Evolutionary conservation across 2,329 filamentous ascomycete genomes (phyloP).

Genomic region (Ophiostoma sp.): DNA sequence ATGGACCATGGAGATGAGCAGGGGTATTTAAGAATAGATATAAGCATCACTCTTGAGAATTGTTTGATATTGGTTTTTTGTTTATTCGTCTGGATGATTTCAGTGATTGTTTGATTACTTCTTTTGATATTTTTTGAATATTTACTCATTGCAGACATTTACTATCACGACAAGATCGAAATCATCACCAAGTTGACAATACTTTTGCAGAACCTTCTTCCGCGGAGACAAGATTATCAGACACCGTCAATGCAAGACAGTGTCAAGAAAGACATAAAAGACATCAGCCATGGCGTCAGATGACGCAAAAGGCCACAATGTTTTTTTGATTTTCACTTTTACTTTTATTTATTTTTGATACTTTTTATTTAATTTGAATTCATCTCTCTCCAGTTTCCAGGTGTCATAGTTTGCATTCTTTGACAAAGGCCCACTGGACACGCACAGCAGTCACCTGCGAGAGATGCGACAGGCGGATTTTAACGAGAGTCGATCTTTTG

Average conservation of each 20-base stretch:
- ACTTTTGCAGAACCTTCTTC: neutral
- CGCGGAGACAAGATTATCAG: neutral
- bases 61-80: too few species aligned
- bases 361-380: neutral
- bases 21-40: neutral
- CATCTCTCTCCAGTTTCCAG: neutral
- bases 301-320: neutral
- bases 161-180: too few species aligned
- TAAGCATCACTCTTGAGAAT: neutral
- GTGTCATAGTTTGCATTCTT: slow-evolving; percentile 5
- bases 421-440: slow-evolving; percentile 5
- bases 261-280: neutral
- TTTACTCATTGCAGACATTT: too few species aligned
- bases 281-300: neutral
- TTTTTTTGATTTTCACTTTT: neutral
- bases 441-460: neutral
- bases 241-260: neutral
- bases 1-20: neutral
- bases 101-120: too few species aligned
- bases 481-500: neutral
- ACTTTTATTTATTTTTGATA: neutral
- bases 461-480: neutral
- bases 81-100: too few species aligned
- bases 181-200: neutral
- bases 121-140: too few species aligned